Evolutionary conservation across 371 early-diverging fungal genomes (phyloP), one percentile per base, ranked within the genome.

Genomic region (Lichtheimia hyalospora): DNA sequence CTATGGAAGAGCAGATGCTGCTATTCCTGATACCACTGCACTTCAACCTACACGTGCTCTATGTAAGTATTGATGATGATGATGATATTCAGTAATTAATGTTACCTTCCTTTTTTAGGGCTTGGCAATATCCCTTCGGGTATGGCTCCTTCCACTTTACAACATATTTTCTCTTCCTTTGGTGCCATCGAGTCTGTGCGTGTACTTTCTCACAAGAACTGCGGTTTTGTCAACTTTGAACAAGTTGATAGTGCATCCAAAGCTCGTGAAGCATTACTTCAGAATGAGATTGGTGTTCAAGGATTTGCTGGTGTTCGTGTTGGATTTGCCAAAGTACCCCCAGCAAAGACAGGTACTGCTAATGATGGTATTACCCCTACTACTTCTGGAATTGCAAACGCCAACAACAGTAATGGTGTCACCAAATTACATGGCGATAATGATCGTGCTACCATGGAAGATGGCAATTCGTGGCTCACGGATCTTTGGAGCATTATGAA

Each of bases 191-290:
- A 98, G 71, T 95, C 96, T 5, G 93, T 93, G 18, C 88, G 98
- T 10, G 95, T 98, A 1, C 70, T 97, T 62, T 90, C 94, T 3
- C 96, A 96, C 78, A 98, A 98, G 71, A 96, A 93, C 70, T 98
- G 97, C 69, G 97, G 96, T 0, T 98, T 98, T 71, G 93, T 98
- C 66, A 97, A 97, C 75, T 98, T 96, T 78, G 90, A 89, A 24
- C 73, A 73, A 28, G 80, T 91, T 21, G 94, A 93, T 39, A 95
- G 94, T 63, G 96, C 99, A 1, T 84, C 94, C 41, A 80, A 83
- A 21, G 97, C 97, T 23, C 88, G 91, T 63, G 88, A 90, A 61
- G 87, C 86, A 16, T 85, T 96, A 82, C 88, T 96, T 61, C 92
- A 92, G 39, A 88, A 89, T 58, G 91, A 95, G 52, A 82, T 93